These are phyloP conservation scores for Pythium catenulatum DNA, from an alignment of 352 stramenopile species.

Conservation along the genomic window DNA sequence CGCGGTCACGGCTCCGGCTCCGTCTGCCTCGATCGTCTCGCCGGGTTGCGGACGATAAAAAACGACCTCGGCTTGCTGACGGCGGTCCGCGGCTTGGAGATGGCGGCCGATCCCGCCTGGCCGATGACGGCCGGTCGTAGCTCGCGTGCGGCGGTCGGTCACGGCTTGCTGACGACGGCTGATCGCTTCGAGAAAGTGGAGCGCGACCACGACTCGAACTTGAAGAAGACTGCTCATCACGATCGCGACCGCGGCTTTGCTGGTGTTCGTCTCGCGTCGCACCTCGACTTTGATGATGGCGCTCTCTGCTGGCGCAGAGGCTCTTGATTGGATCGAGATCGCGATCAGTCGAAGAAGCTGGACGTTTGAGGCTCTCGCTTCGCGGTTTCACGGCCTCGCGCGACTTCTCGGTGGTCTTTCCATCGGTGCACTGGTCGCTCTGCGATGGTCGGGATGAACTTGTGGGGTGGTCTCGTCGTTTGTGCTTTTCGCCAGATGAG, in stretches of 20 bases:
- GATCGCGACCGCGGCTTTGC: constrained; percentile 17
- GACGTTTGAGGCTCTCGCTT: constrained; percentile 29
- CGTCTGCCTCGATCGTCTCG: constrained; percentile 3
- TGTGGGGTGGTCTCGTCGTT: not conserved
- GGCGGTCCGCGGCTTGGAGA: not conserved
- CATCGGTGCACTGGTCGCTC: too few species aligned
- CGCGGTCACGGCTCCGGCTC: constrained; percentile 27
- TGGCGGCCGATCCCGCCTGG: not conserved
- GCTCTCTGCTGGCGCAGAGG: not conserved
- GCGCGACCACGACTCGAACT: too few species aligned
- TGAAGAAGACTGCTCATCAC: too few species aligned
- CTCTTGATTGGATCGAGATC: constrained; percentile 15
- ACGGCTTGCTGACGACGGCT: not conserved
- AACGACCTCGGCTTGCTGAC: too few species aligned
- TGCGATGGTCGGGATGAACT: not conserved
- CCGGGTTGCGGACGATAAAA: not conserved
- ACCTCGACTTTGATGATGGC: constrained; percentile 10
- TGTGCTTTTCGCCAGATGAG: not conserved
- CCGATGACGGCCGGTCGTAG: too few species aligned
- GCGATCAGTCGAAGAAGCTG: not conserved
- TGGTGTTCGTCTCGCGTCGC: constrained; percentile 6
- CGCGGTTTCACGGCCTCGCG: not conserved
- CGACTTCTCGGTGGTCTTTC: not conserved
- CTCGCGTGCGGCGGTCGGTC: too few species aligned
- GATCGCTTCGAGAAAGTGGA: too few species aligned